Base-by-base conservation (phyloP, 768 basidiomycete genomes). In the Amanita thiersii region DNA sequence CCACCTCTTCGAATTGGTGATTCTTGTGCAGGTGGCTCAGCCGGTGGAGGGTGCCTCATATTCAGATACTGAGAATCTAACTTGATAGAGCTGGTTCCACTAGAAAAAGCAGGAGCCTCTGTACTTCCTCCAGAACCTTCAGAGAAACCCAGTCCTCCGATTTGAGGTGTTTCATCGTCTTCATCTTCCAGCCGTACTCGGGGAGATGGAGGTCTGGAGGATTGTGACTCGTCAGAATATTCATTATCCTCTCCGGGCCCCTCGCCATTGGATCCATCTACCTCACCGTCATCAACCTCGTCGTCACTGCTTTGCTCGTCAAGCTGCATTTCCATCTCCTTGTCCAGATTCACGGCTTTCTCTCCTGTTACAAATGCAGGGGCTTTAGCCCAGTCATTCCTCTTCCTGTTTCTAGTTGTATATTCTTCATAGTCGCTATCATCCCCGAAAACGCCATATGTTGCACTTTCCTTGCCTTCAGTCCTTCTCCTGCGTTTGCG, bases 381-480 rank as follows among this genome's bases (percentile, higher is more conserved):
- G 2, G 81, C 79, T 63, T 80, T 84, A 18, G 83, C 72, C 77
- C 85, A 86, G 57, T 86, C 75, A 12, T 62, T 72, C 50, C 65
- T 71, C 55, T 68, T 72, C 40, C 55, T 51, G 15, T 52, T 51
- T 23, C 47, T 48, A 14, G 45, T 50, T 14, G 47, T 56, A 34
- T 52, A 52, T 18, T 60, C 67, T 38, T 82, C 84, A 15, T 80
- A 75, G 17, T 85, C 82, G 48, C 79, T 81, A 40, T 84, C 77
- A 3, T 79, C 76, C 1, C 65, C 83, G 59, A 86, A 88, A 0
- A 85, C 64, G 3, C 86, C 87, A 52, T 87, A 86, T n/a, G 78
- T 59, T 1, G 78, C 78, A 46, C 81, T 80, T 41, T 90, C 84
- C 54, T 80, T 81, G 18, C 68, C 77, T 43, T 76, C 69, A n/a